Conservation (phyloP, 1,139 yeast species). For the Debaryomyces nepalensis region DNA sequence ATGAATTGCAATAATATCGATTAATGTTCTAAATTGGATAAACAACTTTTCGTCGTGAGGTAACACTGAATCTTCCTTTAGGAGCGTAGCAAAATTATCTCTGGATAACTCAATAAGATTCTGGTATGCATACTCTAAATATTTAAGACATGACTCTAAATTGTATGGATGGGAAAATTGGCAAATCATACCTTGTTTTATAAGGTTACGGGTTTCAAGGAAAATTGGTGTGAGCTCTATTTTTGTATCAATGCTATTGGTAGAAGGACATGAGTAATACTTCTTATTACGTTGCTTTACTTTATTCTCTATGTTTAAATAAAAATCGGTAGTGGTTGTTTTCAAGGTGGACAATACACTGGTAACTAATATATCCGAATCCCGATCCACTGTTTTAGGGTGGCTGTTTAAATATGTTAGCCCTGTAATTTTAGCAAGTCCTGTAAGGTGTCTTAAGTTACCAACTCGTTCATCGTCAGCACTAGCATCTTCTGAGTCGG, state of each 20-base stretch:
- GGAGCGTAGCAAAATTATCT: slow-evolving; percentile 22
- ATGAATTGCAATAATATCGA: slow-evolving; percentile 67
- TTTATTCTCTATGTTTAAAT: slow-evolving; percentile 34
- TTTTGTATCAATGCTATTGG: slow-evolving; percentile 31
- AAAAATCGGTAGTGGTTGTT: slow-evolving; percentile 38
- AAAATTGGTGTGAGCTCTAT: slow-evolving; percentile 43
- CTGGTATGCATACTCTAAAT: slow-evolving; percentile 42
- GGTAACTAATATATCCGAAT: slow-evolving; percentile 34
- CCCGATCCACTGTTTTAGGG: slow-evolving; percentile 25
- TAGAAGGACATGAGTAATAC: slow-evolving; percentile 42
- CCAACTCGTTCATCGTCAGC: slow-evolving; percentile 27
- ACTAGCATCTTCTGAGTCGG: slow-evolving; percentile 14
- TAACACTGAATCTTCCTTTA: slow-evolving; percentile 18
- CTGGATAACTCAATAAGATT: slow-evolving; percentile 32
- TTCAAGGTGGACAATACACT: slow-evolving; percentile 38
- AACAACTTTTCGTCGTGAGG: slow-evolving; percentile 37
- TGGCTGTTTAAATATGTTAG: slow-evolving; percentile 29
- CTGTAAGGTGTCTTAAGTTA: slow-evolving; percentile 33
- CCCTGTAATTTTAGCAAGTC: slow-evolving; percentile 37
- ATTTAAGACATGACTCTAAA: slow-evolving; percentile 35
- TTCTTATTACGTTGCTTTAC: slow-evolving; percentile 43
- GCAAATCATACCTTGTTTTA: slow-evolving; percentile 42
- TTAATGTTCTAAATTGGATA: slow-evolving; percentile 44
- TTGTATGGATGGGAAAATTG: slow-evolving; percentile 43
- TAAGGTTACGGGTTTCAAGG: slow-evolving; percentile 44